These are phyloP conservation scores for Colletotrichum liaoningense DNA, from an alignment of 2,329 filamentous ascomycete species.

Conservation along the genomic window DNA sequence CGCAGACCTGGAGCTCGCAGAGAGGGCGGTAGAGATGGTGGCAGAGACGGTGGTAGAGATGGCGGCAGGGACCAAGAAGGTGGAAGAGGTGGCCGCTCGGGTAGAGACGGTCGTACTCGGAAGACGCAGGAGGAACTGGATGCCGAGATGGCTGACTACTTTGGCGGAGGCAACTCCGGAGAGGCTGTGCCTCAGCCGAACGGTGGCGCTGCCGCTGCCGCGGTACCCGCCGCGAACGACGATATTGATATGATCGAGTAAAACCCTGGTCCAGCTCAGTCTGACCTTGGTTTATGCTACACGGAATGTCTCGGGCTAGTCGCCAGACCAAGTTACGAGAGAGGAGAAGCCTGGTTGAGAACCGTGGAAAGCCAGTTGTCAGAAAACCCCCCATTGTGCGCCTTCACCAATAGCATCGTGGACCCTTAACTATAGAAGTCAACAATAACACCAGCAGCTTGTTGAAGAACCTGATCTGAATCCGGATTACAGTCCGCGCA, in stretches of 20 bases:
- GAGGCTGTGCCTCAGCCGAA: conserved; percentile 50
- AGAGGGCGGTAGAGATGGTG: conserved; percentile 53
- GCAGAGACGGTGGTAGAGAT: conserved; percentile 49
- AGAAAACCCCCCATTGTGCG: neutral
- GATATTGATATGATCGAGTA: conserved; percentile 80
- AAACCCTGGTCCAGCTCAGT: conserved; percentile 31
- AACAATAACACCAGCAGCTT: neutral
- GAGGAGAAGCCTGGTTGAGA: neutral
- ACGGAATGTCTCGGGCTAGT: neutral
- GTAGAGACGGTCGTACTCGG: conserved; percentile 68
- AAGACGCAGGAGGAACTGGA: conserved; percentile 95
- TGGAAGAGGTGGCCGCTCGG: conserved; percentile 50
- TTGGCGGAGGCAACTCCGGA: conserved; percentile 59
- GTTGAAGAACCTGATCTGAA: neutral
- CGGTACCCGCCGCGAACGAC: conserved; percentile 52
- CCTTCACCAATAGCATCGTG: conserved; percentile 11
- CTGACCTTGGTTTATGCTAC: conserved; percentile 1
- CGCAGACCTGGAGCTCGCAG: conserved; percentile 63
- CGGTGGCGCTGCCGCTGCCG: conserved; percentile 48
- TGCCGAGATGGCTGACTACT: conserved; percentile 98
- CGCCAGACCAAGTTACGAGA: neutral
- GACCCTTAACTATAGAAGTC: conserved; percentile 1
- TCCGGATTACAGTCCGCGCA: neutral
- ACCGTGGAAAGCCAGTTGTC: conserved; percentile 9
- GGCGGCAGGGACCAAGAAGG: conserved; percentile 57